Base-by-base conservation (phyloP, 2,329 filamentous ascomycete species). In the Trichophyton rubrum region DNA sequence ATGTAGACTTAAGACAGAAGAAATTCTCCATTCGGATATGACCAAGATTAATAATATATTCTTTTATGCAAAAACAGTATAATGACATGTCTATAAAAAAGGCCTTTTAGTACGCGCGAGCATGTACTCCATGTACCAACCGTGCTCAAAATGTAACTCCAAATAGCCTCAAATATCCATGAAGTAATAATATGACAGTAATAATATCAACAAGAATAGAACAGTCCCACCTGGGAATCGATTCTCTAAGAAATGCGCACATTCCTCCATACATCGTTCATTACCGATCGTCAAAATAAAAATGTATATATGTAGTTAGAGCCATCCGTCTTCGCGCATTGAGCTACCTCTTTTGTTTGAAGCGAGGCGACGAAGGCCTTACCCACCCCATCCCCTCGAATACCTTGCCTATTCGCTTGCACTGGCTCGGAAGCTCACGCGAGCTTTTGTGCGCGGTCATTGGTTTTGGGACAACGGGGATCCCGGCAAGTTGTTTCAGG, bases 401-500 rank as follows among this genome's bases (percentile, higher is more conserved):
- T 22, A 59, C 57, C 27, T 49, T 49, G 27, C 40, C 47, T 15
- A 57, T 41, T 27, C 33, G 55, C 17, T 43, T 57, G 22, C 55
- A 41, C n/a, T 40, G 40, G 20, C 27, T 55, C 51, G 15, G 51
- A 9, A 8, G 56, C 17, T 58, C 40, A 27, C 40, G 56, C 22
- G 20, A 17, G 17, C 33, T 38, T 22, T 59, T 22, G 0, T 17
- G 40, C n/a, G 24, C 11, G n/a, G 38, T 24, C 6, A 47, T 24
- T 11, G 61, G 59, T 30, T 30, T 33, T n/a, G 62, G 62, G 8
- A 63, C 59, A 5, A 63, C 60, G 13, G 62, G 17, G 22, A 60
- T 33, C 13, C 62, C 62, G 30, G 60, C 60, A 43, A 63, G 58
- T 55, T 63, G 62, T 43, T 61, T 59, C 38, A 63, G 41, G 13